Conservation (phyloP, 139 green algal species). For the Auxenochlorella pyrenoidosa region DNA sequence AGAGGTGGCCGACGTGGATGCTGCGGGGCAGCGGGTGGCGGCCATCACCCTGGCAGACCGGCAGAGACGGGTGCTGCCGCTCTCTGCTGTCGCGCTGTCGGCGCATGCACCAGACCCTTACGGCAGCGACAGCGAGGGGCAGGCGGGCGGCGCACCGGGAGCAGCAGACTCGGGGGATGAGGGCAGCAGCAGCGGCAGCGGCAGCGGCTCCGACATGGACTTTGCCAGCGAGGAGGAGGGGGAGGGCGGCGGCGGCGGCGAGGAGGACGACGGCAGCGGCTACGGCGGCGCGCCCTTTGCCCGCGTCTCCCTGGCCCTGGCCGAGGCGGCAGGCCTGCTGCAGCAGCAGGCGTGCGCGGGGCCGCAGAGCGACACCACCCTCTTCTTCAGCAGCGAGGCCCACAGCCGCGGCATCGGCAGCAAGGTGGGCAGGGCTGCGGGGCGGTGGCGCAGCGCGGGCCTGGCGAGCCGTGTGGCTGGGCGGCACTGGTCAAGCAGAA, state of each 20-base stretch:
- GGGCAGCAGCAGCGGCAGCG: background rate
- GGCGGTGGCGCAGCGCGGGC: background rate
- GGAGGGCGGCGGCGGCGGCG: background rate
- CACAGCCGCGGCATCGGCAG: slow-evolving; percentile 36
- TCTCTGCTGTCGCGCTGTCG: slow-evolving; percentile 1
- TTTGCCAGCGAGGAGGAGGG: background rate
- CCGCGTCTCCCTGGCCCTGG: background rate
- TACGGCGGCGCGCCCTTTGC: background rate
- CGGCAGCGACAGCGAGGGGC: background rate
- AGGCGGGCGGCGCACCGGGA: background rate
- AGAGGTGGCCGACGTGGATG: slow-evolving; percentile 5
- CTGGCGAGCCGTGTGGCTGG: background rate
- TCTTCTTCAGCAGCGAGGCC: slow-evolving; percentile 15
- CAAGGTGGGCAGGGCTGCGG: slow-evolving; percentile 3
- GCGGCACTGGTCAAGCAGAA: background rate
- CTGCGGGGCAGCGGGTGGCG: background rate
- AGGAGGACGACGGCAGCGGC: background rate
- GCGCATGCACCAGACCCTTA: background rate
- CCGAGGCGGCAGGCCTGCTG: background rate
- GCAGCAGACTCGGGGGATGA: background rate
- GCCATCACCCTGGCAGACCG: background rate
- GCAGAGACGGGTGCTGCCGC: background rate
- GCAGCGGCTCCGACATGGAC: background rate
- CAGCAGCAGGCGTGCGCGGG: slow-evolving; percentile 16
- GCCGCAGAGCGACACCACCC: slow-evolving; percentile 10